Evolutionary conservation across 306 rosid species (phyloP).

Genomic region (Sindora glabra): DNA sequence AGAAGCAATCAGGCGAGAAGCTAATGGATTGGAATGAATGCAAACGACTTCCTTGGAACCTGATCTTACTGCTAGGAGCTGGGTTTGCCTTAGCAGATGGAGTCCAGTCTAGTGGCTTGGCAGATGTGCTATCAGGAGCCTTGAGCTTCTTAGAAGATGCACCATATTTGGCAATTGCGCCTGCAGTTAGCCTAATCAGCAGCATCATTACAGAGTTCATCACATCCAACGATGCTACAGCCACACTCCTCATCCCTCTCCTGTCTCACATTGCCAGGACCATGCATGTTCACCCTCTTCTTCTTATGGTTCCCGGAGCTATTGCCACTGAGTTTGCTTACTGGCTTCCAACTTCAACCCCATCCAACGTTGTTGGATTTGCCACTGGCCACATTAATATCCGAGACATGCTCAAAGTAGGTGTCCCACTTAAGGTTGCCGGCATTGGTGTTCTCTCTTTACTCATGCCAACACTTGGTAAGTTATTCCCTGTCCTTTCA

Average conservation of each 20-base stretch:
- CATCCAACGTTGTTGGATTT: conserved; percentile 77
- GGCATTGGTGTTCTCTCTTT: conserved; percentile 47
- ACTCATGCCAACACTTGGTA: conserved; percentile 82
- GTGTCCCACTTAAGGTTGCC: conserved; percentile 65
- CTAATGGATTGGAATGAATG: conserved; percentile 93
- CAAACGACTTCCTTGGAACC: conserved; percentile 82
- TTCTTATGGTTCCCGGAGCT: conserved; percentile 80
- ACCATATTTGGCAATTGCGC: conserved; percentile 63
- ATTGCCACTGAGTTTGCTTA: conserved; percentile 68
- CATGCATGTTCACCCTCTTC: conserved; percentile 69
- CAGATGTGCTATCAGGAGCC: conserved; percentile 48
- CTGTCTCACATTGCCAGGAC: conserved; percentile 52
- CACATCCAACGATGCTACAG: conserved; percentile 77
- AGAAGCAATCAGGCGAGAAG: conserved; percentile 61
- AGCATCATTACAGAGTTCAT: conserved; percentile 71
- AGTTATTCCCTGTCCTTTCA: too few relatives aligned
- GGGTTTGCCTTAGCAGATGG: conserved; percentile 93
- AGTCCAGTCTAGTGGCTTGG: conserved; percentile 63
- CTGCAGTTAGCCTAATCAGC: conserved; percentile 55
- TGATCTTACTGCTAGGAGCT: conserved; percentile 72
- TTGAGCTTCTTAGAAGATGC: conserved; percentile 49
- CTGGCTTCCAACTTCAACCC: conserved; percentile 75
- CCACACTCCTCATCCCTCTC: conserved; percentile 67
- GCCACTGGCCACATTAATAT: conserved; percentile 67
- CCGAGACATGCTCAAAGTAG: conserved; percentile 67